Conservation (phyloP, 306 rosid genomes). For the Casuarina glauca region DNA sequence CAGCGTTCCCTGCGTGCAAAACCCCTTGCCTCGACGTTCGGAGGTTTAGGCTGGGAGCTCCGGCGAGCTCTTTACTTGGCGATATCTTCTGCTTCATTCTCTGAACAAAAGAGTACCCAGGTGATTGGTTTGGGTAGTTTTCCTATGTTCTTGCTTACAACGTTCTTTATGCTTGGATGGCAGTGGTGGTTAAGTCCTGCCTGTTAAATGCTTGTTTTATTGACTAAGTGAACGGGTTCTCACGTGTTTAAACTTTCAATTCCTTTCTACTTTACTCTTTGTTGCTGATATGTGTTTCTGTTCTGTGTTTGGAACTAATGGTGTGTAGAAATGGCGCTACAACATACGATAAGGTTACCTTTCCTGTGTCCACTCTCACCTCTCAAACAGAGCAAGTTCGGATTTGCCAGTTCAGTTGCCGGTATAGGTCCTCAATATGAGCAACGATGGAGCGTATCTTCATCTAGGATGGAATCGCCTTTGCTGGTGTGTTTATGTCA, state of each 20-base stretch:
- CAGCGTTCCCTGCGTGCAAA: not conserved
- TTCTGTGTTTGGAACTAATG: not conserved
- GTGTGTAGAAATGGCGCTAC: slow-evolving; percentile 53
- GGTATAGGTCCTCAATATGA: slow-evolving; percentile 14
- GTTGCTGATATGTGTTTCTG: not conserved
- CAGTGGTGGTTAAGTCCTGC: not conserved
- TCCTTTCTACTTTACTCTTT: not conserved
- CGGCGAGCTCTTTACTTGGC: not conserved
- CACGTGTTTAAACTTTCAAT: not conserved
- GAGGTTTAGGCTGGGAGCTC: not conserved
- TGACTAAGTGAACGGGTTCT: not conserved
- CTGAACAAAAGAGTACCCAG: not conserved
- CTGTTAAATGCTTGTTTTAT: not conserved
- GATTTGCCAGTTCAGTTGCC: slow-evolving; percentile 23
- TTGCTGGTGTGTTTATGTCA: slow-evolving; percentile 29
- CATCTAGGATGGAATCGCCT: slow-evolving; percentile 16
- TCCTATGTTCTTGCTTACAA: not conserved
- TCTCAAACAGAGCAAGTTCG: slow-evolving; percentile 22
- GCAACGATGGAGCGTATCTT: slow-evolving; percentile 1
- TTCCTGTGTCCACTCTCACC: slow-evolving; percentile 30
- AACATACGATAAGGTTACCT: slow-evolving; percentile 27
- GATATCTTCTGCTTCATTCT: not conserved
- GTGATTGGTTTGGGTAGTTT: not conserved
- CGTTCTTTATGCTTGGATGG: not conserved
- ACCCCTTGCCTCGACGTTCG: not conserved